phyloP scores from a whole-genome alignment of 2,329 filamentous ascomycete genomes.

The Stachybotrys elegans region DNA sequence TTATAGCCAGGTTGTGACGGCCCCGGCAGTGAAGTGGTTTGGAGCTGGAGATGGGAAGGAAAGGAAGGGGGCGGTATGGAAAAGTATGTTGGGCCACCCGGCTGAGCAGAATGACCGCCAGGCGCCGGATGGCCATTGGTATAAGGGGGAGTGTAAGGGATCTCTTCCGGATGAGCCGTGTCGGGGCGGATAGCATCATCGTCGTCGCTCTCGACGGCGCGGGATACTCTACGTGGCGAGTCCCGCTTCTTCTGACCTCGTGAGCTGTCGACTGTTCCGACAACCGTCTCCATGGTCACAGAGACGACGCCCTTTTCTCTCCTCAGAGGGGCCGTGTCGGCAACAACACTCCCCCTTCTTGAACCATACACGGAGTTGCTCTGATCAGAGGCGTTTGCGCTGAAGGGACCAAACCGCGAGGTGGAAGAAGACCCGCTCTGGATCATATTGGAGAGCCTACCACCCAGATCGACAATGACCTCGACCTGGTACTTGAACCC shows the following conservation, averaged over 20 bases:
- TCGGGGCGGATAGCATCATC: slow-evolving; percentile 21
- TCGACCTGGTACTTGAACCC: slow-evolving; percentile 93
- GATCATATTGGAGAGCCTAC: slow-evolving; percentile 70
- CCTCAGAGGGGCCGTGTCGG: slow-evolving; percentile 81
- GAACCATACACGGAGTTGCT: slow-evolving; percentile 21
- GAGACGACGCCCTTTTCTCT: slow-evolving; percentile 90
- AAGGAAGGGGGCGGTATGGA: slow-evolving; percentile 10
- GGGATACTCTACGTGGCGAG: slow-evolving; percentile 19
- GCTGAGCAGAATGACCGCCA: slow-evolving; percentile 14
- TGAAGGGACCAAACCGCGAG: slow-evolving; percentile 33
- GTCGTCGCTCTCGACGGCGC: slow-evolving; percentile 25
- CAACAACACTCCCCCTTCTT: slow-evolving; percentile 54
- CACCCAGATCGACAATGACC: slow-evolving; percentile 86
- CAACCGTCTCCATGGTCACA: slow-evolving; percentile 77
- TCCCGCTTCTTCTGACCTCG: slow-evolving; percentile 17
- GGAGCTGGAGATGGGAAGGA: slow-evolving; percentile 7
- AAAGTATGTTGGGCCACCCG: slow-evolving; percentile 29
- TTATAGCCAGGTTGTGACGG: not conserved
- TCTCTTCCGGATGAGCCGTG: slow-evolving; percentile 14
- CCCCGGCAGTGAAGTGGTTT: not conserved
- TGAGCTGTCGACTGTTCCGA: slow-evolving; percentile 78
- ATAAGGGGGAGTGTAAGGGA: slow-evolving; percentile 13
- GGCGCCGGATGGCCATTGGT: slow-evolving; percentile 25
- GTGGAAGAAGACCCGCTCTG: slow-evolving; percentile 58
- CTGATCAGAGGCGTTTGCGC: slow-evolving; percentile 19